Evolutionary conservation across 2,329 filamentous ascomycete genomes (phyloP), one percentile per base, ranked within the genome.

Genomic region (Fusarium torulosum): DNA sequence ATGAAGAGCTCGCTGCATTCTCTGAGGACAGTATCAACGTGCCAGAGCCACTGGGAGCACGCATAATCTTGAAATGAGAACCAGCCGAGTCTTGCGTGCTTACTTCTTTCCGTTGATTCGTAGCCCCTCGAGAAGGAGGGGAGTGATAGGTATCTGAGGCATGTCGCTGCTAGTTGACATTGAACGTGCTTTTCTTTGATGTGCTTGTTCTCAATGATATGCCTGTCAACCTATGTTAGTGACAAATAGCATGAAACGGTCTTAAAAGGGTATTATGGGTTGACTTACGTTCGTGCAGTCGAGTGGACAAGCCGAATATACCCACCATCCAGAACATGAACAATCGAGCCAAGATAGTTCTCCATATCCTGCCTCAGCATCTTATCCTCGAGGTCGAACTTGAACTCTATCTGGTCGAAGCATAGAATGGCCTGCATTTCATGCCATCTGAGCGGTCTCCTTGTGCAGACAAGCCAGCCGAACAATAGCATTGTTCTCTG

Each of bases 21-120:
- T 13, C 1, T 2, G 17, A 61, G 54, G 10, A 61, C 25, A 0
- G 41, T 27, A 3, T 61, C 59, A 0, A 21, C 17, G 0, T 61
- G 59, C 6, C 54, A 5, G 0, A 61, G 35, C 59, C 59, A 61
- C 9, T 54, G 59, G 0, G 59, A 31, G 2, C 59, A 61, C 0
- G 59, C 59, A 1, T 61, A 61, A 2, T 61, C 59, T 2, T 61
- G 56, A 3, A 61, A 61, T 0, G 56, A 38, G 13, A 61, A 61
- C 59, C 59, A 61, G 0, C 59, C 59, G 4, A 17, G 0, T 6
- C 2, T 54, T 0, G 56, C 59, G 1, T 61, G 27, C 1, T 54
- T 11, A 4, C 0, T 61, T 11, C 59, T 43, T 1, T 61, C 23
- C 0, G 56, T 1, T 6, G 41, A 54, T 0, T 20, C 10, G 10